Evolutionary conservation across 768 basidiomycete species (phyloP).

Genomic region (Thelephora aurantiotincta): DNA sequence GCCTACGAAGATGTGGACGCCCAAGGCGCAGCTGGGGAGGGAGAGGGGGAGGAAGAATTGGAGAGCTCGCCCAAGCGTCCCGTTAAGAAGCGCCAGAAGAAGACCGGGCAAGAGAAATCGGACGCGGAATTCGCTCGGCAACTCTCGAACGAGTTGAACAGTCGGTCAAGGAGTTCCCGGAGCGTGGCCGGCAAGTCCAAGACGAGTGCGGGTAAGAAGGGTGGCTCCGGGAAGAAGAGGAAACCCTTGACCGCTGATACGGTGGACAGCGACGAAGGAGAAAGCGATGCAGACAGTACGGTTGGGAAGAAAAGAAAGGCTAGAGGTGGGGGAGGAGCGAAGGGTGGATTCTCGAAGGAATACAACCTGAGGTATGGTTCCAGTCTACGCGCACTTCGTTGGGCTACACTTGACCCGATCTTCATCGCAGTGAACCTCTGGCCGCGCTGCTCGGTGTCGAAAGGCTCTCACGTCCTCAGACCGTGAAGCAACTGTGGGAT

Average conservation of each 20-base stretch:
- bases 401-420: constrained; percentile 2
- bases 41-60: constrained; percentile 5
- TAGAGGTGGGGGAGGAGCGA: constrained; percentile 22
- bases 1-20: constrained; percentile 9
- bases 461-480: constrained; percentile 72
- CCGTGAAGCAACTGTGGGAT: constrained; percentile 83
- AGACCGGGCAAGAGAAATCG: constrained; percentile 11
- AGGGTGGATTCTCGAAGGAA: constrained; percentile 63
- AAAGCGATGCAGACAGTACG: constrained; percentile 19
- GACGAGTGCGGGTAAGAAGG: constrained; percentile 13
- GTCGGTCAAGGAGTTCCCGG: constrained; percentile 18
- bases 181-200: constrained; percentile 11
- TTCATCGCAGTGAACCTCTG: constrained; percentile 45
- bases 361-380: constrained; percentile 49
- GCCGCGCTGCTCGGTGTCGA: constrained; percentile 53
- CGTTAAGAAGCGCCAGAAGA: constrained; percentile 11
- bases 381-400: neutral
- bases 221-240: constrained; percentile 14
- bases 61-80: constrained; percentile 13
- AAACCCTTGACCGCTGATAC: constrained; percentile 20
- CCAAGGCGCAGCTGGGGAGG: constrained; percentile 11
- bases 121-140: constrained; percentile 32
- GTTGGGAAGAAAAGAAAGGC: constrained; percentile 29
- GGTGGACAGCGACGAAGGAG: constrained; percentile 21
- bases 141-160: constrained; percentile 29